phyloP scores from a whole-genome alignment of 768 basidiomycete genomes.

The Pisolithus microcarpus region DNA sequence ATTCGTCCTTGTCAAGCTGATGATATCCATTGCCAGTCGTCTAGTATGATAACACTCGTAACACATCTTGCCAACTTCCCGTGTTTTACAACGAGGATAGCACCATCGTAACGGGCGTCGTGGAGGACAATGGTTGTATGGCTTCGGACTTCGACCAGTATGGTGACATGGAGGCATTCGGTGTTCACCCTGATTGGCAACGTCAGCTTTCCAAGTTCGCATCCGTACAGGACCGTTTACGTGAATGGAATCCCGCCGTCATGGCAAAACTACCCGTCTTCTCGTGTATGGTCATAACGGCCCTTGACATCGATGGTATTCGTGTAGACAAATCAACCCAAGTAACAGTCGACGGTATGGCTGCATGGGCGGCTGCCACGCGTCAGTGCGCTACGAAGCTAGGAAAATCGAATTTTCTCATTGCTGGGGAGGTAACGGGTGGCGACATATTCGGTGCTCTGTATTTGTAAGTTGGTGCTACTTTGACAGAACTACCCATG shows the following conservation, averaged over 20 bases:
- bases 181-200: conserved; percentile 91
- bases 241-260: conserved; percentile 82
- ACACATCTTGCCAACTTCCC: conserved; percentile 69
- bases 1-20: conserved; percentile 1
- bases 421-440: conserved; percentile 91
- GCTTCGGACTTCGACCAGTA: conserved; percentile 89
- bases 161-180: conserved; percentile 96
- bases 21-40: not conserved
- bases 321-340: conserved; percentile 95
- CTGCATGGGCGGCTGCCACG: conserved; percentile 67
- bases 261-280: conserved; percentile 73
- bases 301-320: conserved; percentile 88
- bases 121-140: conserved; percentile 65
- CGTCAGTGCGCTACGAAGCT: conserved; percentile 64
- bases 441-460: conserved; percentile 85
- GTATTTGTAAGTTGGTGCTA: conserved; percentile 54
- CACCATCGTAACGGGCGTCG: conserved; percentile 38
- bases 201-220: conserved; percentile 94
- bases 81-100: conserved; percentile 78
- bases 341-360: conserved; percentile 74
- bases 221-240: conserved; percentile 91
- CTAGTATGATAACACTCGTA: conserved; percentile 63
- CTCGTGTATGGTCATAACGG: conserved; percentile 79
- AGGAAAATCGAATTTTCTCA: conserved; percentile 83
- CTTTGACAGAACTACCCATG: not conserved